A percentile compares a stretch with the other conserved stretches of the same genome.
Evolutionary conservation across 345 rosid species (phyloP).

Genomic region (Cardamine chenopodiifolia): DNA sequence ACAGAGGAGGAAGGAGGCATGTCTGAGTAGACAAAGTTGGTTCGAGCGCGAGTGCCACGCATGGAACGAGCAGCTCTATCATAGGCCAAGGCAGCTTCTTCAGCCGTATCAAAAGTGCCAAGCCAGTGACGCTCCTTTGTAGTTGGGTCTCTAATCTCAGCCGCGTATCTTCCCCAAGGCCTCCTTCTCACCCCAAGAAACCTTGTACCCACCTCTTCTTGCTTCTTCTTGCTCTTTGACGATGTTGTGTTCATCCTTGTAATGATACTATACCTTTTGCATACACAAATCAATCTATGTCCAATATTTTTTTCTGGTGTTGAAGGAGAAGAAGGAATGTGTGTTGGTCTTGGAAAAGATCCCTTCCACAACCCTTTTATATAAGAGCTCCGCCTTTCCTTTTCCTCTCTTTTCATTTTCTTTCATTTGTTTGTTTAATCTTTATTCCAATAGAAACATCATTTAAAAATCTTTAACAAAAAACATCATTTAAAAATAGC

Average conservation of each 20-base stretch:
- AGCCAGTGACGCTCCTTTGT: constrained; percentile 90
- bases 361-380: constrained; percentile 35
- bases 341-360: constrained; percentile 39
- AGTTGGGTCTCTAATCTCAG: constrained; percentile 81
- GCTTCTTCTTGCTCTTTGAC: constrained; percentile 59
- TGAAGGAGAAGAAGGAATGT: constrained; percentile 31
- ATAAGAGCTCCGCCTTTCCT: constrained; percentile 29
- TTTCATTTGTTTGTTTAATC: not conserved
- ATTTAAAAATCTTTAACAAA: too few relatives aligned
- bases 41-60: constrained; percentile 75
- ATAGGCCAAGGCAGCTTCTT: constrained; percentile 84
- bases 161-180: constrained; percentile 90
- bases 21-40: constrained; percentile 84
- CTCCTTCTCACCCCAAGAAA: constrained; percentile 81
- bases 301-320: not conserved
- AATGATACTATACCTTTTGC: constrained; percentile 8
- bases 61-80: constrained; percentile 80
- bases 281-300: constrained; percentile 9
- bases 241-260: constrained; percentile 54
- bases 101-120: constrained; percentile 83
- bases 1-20: constrained; percentile 77
- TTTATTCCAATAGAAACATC: constrained; percentile 22
- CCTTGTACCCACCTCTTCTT: constrained; percentile 44
- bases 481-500: constrained; percentile 1
- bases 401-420: constrained; percentile 9